Conservation (phyloP, 2,329 filamentous ascomycete species). For the Colletotrichum brevisporum region DNA sequence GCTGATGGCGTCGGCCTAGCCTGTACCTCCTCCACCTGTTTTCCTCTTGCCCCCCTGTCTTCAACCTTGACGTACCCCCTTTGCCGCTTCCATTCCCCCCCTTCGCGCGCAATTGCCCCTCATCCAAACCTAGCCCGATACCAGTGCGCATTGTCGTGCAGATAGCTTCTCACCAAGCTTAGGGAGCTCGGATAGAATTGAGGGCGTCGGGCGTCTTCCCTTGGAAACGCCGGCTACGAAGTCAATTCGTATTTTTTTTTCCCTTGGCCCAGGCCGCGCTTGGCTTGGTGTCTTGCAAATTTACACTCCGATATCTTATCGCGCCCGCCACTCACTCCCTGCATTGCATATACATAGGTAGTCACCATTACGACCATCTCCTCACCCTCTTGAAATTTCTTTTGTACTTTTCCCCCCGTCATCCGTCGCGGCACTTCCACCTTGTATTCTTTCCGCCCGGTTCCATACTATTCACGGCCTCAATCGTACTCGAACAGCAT, state of each 20-base stretch:
- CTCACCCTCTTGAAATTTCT: slow-evolving; percentile 31
- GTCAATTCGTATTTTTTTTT: slow-evolving; percentile 28
- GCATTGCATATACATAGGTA: slow-evolving; percentile 38
- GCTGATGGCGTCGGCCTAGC: slow-evolving; percentile 36
- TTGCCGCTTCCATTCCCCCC: slow-evolving; percentile 8
- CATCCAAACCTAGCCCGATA: slow-evolving; percentile 19
- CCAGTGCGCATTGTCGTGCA: slow-evolving; percentile 32
- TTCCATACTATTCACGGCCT: neutral
- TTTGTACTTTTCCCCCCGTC: slow-evolving; percentile 19
- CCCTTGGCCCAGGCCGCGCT: slow-evolving; percentile 13
- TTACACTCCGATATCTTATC: slow-evolving; percentile 41
- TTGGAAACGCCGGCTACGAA: slow-evolving; percentile 35
- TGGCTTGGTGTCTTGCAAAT: slow-evolving; percentile 21
- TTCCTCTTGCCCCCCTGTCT: slow-evolving; percentile 18
- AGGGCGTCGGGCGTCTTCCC: slow-evolving; percentile 22
- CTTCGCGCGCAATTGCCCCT: slow-evolving; percentile 29
- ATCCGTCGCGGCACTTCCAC: slow-evolving; percentile 4
- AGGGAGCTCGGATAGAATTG: slow-evolving; percentile 24
- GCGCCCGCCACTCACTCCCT: slow-evolving; percentile 38
- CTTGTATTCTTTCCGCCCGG: neutral
- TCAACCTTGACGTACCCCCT: slow-evolving; percentile 38
- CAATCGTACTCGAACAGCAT: slow-evolving; percentile 26
- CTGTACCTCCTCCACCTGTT: slow-evolving; percentile 30
- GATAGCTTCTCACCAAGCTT: slow-evolving; percentile 32
- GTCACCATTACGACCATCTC: slow-evolving; percentile 11